Conservation (phyloP, 495 filamentous ascomycete genomes). For the Podospora pseudopauciseta region DNA sequence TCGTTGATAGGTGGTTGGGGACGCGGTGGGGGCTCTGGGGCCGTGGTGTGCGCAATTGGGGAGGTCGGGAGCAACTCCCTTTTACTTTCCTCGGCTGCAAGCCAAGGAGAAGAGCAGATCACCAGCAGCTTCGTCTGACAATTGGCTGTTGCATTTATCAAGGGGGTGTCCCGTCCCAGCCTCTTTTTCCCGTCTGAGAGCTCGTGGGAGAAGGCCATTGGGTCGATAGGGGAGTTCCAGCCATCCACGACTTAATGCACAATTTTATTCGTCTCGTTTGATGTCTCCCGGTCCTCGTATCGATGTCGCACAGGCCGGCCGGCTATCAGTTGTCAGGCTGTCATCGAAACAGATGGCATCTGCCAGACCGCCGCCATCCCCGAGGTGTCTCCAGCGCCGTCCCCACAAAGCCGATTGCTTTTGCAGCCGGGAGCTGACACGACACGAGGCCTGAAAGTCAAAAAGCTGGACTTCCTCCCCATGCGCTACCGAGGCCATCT, state of each 20-base stretch:
- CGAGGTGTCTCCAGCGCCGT: slow-evolving; percentile 9
- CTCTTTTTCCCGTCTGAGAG: slow-evolving; percentile 22
- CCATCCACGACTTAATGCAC: slow-evolving; percentile 20
- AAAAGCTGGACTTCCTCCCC: neutral
- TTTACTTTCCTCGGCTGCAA: slow-evolving; percentile 24
- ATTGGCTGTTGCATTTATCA: slow-evolving; percentile 20
- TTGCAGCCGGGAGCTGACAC: neutral
- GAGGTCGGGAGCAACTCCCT: slow-evolving; percentile 14
- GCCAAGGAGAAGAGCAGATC: slow-evolving; percentile 24
- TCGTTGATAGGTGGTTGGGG: slow-evolving; percentile 19
- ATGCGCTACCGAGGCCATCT: slow-evolving; percentile 21
- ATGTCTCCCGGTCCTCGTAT: no score
- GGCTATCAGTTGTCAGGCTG: neutral
- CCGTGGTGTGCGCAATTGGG: slow-evolving; percentile 1
- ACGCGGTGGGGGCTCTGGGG: slow-evolving; percentile 6
- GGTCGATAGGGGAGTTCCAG: slow-evolving; percentile 9
- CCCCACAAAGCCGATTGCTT: neutral
- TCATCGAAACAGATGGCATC: neutral
- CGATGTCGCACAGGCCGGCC: neutral
- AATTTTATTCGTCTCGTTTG: neutral
- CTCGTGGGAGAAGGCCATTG: slow-evolving; percentile 34
- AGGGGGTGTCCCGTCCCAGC: slow-evolving; percentile 20
- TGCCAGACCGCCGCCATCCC: neutral
- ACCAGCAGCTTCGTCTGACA: slow-evolving; percentile 15
- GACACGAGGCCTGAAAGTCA: neutral